These are phyloP conservation scores for Lasiosphaeris hirsuta DNA, from an alignment of 495 filamentous ascomycete species.

Conservation along the genomic window DNA sequence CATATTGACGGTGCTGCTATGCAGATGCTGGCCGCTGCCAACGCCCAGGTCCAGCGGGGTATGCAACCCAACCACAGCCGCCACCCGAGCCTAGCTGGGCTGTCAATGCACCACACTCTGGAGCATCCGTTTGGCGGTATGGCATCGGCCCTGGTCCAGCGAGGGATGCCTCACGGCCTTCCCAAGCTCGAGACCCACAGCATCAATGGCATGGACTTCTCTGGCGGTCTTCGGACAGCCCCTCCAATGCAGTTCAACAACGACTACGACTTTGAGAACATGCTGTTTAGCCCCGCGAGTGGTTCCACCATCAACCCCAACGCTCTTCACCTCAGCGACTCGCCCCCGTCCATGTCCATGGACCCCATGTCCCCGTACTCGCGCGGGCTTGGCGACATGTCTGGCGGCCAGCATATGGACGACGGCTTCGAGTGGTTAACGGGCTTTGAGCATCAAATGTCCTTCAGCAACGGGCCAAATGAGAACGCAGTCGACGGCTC, in stretches of 20 bases:
- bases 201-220: conserved; percentile 51
- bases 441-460: conserved; percentile 73
- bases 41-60: conserved; percentile 46
- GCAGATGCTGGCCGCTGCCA: conserved; percentile 62
- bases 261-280: conserved; percentile 71
- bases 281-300: conserved; percentile 60
- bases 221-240: conserved; percentile 72
- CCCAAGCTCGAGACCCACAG: conserved; percentile 81
- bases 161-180: conserved; percentile 62
- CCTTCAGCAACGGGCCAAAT: conserved; percentile 58
- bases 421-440: conserved; percentile 84
- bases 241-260: conserved; percentile 68
- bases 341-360: conserved; percentile 67
- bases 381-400: conserved; percentile 60
- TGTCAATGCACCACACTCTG: conserved; percentile 56
- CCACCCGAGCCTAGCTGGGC: conserved; percentile 63
- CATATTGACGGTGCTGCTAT: conserved; percentile 81
- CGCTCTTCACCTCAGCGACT: conserved; percentile 87
- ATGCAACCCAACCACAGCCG: conserved; percentile 55
- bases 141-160: conserved; percentile 61
- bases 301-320: conserved; percentile 89
- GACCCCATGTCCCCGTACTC: conserved; percentile 74
- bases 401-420: conserved; percentile 58
- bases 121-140: conserved; percentile 62
- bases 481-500: conserved; percentile 87